Evolutionary conservation across 345 rosid genomes (phyloP).

Genomic region (Gossypium australe): DNA sequence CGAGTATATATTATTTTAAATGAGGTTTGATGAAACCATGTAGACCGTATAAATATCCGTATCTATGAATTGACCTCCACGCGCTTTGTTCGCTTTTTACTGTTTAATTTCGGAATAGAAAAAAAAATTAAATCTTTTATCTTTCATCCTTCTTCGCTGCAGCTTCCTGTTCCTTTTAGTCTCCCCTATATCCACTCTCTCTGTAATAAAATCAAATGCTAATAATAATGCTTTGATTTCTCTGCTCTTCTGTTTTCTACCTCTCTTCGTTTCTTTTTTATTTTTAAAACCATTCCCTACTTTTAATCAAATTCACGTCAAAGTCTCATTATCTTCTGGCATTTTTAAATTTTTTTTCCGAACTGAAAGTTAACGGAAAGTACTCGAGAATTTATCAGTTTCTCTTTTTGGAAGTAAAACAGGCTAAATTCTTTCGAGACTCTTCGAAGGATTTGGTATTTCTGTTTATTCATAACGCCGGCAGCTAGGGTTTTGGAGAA

Average conservation of each 20-base stretch:
- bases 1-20: too few species aligned
- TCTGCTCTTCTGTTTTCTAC: not conserved
- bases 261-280: too few species aligned
- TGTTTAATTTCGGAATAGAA: not conserved
- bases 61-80: not conserved
- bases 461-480: not conserved
- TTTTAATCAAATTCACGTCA: not conserved
- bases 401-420: not conserved
- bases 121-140: not conserved
- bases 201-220: not conserved
- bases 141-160: not conserved
- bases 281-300: not conserved
- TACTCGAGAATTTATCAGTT: not conserved
- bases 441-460: not conserved
- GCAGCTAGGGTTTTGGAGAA: not conserved
- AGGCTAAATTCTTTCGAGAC: too few species aligned
- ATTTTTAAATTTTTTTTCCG: too few species aligned
- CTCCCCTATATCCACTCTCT: not conserved
- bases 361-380: not conserved
- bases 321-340: not conserved
- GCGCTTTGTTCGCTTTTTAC: not conserved
- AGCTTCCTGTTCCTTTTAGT: not conserved
- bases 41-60: not conserved
- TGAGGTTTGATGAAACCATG: not conserved
- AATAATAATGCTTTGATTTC: constrained; percentile 11